phyloP scores from a whole-genome alignment of 2,329 filamentous ascomycete genomes.

The Ascochyta viciae-villosae region DNA sequence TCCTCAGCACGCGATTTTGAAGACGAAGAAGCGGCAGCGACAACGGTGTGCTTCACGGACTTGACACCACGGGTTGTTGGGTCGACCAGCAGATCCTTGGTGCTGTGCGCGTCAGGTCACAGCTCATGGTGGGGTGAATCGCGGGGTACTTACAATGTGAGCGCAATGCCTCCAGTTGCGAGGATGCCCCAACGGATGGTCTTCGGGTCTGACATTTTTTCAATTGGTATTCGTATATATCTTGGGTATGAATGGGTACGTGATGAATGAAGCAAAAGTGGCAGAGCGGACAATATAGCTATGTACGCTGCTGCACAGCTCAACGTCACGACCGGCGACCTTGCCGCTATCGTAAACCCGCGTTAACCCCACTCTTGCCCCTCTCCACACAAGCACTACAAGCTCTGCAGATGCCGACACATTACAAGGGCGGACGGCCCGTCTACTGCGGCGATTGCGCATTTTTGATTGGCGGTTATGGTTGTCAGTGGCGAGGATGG shows the following conservation, averaged over 20 bases:
- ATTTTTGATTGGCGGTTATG: slow-evolving; percentile 1
- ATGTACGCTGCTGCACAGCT: slow-evolving; percentile 5
- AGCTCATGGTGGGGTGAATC: slow-evolving; percentile 16
- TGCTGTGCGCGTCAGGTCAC: slow-evolving; percentile 41
- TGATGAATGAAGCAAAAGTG: background rate
- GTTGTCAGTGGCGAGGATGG: background rate
- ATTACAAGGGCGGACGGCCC: slow-evolving; percentile 1
- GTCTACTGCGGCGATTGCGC: background rate
- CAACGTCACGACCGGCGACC: slow-evolving; percentile 14
- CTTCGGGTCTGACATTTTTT: slow-evolving; percentile 45
- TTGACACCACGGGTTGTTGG: slow-evolving; percentile 71
- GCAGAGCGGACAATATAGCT: slow-evolving; percentile 16
- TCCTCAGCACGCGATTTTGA: slow-evolving; percentile 72
- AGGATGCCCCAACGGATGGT: slow-evolving; percentile 56
- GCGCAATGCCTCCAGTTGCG: slow-evolving; percentile 57
- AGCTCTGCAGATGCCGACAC: background rate
- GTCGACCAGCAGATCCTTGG: slow-evolving; percentile 79
- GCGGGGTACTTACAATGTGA: slow-evolving; percentile 50
- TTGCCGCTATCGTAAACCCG: slow-evolving; percentile 7
- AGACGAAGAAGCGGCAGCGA: slow-evolving; percentile 80
- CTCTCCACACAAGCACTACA: slow-evolving; percentile 7
- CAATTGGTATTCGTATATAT: background rate
- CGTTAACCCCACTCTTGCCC: slow-evolving; percentile 18
- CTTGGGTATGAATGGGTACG: background rate
- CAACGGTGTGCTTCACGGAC: slow-evolving; percentile 78